Conservation (phyloP, 2,329 filamentous ascomycete species). For the Paraphoma sp. region DNA sequence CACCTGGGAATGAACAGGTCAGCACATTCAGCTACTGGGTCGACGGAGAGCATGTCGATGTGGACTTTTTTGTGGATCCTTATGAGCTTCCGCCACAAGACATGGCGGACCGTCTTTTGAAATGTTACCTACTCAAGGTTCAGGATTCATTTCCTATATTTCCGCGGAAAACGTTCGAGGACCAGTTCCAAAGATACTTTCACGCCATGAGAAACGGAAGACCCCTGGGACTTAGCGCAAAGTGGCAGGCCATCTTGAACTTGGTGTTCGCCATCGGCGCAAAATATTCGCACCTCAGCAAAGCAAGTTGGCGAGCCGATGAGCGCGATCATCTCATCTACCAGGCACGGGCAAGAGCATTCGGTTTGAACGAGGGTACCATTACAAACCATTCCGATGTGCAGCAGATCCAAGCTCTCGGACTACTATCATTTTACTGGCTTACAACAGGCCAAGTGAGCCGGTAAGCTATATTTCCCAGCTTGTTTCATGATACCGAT, state of each 20-base stretch:
- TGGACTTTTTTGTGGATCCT: slow-evolving; percentile 35
- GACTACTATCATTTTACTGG: slow-evolving; percentile 50
- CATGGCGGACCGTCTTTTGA: slow-evolving; percentile 40
- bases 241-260: slow-evolving; percentile 51
- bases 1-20: slow-evolving; percentile 32
- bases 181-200: slow-evolving; percentile 45
- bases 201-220: slow-evolving; percentile 23
- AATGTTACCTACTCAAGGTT: slow-evolving; percentile 48
- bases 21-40: slow-evolving; percentile 43
- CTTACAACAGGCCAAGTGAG: slow-evolving; percentile 49
- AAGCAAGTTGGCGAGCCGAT: slow-evolving; percentile 31
- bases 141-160: slow-evolving; percentile 50
- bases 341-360: slow-evolving; percentile 46
- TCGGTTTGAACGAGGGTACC: slow-evolving; percentile 38
- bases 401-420: slow-evolving; percentile 48
- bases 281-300: slow-evolving; percentile 45
- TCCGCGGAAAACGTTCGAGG: slow-evolving; percentile 36
- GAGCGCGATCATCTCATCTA: slow-evolving; percentile 47
- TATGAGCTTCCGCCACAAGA: slow-evolving; percentile 41
- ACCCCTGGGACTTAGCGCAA: slow-evolving; percentile 23
- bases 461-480: slow-evolving; percentile 35
- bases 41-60: slow-evolving; percentile 33
- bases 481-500: no score
- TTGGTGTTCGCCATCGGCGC: slow-evolving; percentile 53
- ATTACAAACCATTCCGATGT: slow-evolving; percentile 45